These are phyloP conservation scores for Suillus plorans DNA, from an alignment of 768 basidiomycete genomes.

Conservation along the genomic window DNA sequence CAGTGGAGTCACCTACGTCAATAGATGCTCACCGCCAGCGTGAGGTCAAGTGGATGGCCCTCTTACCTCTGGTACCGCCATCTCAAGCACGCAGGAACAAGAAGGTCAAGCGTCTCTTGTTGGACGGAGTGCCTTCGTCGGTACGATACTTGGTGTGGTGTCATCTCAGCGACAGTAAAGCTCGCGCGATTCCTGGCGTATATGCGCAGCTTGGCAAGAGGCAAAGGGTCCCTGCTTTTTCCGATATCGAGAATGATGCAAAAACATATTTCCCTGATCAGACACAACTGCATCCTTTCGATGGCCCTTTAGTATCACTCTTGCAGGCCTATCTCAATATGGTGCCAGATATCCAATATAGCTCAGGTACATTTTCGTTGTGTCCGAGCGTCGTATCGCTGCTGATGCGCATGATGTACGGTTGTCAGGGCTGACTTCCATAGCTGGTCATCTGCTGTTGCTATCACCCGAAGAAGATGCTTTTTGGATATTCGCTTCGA, in stretches of 20 bases:
- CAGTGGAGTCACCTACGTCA: conserved; percentile 23
- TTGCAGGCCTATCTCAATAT: conserved; percentile 77
- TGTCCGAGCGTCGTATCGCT: conserved; percentile 3
- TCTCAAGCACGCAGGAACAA: conserved; percentile 74
- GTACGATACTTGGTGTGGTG: conserved; percentile 87
- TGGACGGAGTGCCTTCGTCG: conserved; percentile 80
- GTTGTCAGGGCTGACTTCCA: conserved; percentile 58
- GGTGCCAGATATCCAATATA: conserved; percentile 81
- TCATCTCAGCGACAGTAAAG: conserved; percentile 75
- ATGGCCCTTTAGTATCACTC: conserved; percentile 55
- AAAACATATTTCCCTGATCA: conserved; percentile 54
- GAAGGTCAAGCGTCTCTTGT: conserved; percentile 70
- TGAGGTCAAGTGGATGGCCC: conserved; percentile 74
- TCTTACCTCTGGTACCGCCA: conserved; percentile 55
- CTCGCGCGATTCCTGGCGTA: conserved; percentile 63
- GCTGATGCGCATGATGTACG: neutral
- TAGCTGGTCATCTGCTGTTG: conserved; percentile 70
- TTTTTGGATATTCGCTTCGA: conserved; percentile 85
- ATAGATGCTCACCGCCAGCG: conserved; percentile 69
- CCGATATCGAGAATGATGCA: conserved; percentile 62
- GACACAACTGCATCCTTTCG: conserved; percentile 54
- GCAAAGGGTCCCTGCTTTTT: conserved; percentile 46
- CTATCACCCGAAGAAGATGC: conserved; percentile 86
- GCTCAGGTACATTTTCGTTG: conserved; percentile 44
- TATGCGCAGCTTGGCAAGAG: conserved; percentile 64